Evolutionary conservation across 352 stramenopile species (phyloP), one percentile per base, ranked within the genome.

Genomic region (Elongisporangium anandrum): DNA sequence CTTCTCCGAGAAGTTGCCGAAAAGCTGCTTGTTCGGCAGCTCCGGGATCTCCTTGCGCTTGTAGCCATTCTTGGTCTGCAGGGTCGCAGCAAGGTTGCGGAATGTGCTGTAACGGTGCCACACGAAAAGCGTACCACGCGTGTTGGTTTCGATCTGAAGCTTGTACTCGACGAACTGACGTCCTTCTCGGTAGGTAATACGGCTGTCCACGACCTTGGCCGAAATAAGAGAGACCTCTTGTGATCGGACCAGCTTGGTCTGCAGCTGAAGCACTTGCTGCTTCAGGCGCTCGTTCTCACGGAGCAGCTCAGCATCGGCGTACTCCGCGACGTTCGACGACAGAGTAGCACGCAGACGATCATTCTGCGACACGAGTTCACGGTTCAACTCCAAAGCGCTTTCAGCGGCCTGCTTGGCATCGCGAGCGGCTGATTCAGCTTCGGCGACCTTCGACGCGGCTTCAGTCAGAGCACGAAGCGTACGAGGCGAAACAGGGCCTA

Each of bases 81-180:
- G 60, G 20, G 80, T 87, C 16, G 75, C 79, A 9, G 80, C 80
- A 24, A 90, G 41, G 68, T 90, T 90, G n/a, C 77, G 77, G 75
- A 90, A 90, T 50, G 80, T 90, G 55, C 75, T 87, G 75, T 90
- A 90, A 15, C 80, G 80, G 58, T 90, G 80, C 80, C 80, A 90
- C 61, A 90, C 75, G 47, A 80, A 85, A 53, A 90, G 48, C 3
- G 77, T 88, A 19, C 80, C 80, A 24, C 77, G 80, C 12, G 70
- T 88, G 61, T 88, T 84, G 0, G 80, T 88, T 66, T 90, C 77
- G 58, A 89, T 87, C 59, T 87, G 77, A 19, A 89, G 63, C 59
- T 87, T 87, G 69, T 87, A 89, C 73, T 89, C 80, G 54, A 90
- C 80, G 60, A 87, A 87, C 56, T 90, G 77, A 1, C 77, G 80